Percentiles rank a stretch among this genome's conserved stretches.
Evolutionary conservation across 441 rosid species (phyloP).

Genomic region (Hypseocharis bilobata): DNA sequence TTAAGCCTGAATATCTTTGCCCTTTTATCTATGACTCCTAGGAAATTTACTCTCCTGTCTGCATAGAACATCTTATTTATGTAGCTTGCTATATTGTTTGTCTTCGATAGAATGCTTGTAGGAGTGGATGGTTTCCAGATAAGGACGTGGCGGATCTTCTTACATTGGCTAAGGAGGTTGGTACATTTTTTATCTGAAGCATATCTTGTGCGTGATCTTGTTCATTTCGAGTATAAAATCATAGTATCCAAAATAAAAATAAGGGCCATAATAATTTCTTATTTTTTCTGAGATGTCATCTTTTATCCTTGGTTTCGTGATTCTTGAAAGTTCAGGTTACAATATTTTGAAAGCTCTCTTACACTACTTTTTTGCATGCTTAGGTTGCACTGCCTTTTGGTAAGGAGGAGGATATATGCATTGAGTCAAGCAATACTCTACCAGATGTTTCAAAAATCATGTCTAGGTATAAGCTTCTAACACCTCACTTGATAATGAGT

Average conservation of each 20-base stretch:
- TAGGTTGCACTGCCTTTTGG: background rate
- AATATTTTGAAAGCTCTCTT: background rate
- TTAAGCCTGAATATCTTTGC: background rate
- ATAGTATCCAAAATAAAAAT: too few species aligned
- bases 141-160: background rate
- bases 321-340: background rate
- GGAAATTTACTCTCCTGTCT: background rate
- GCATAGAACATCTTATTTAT: background rate
- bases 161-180: constrained; percentile 1
- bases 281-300: background rate
- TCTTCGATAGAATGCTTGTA: constrained; percentile 4
- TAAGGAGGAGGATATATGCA: background rate
- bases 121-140: background rate
- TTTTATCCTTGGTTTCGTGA: background rate
- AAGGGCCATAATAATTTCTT: background rate
- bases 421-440: background rate
- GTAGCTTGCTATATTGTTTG: constrained; percentile 1
- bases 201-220: background rate
- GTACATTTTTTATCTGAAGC: too few species aligned
- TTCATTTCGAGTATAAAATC: background rate
- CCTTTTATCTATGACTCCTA: background rate
- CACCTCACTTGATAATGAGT: background rate
- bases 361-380: background rate
- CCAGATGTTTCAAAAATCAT: constrained; percentile 1
- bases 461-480: constrained; percentile 2